Conservation (phyloP, 495 filamentous ascomycete species). For the Diplogelasinospora grovesii region DNA sequence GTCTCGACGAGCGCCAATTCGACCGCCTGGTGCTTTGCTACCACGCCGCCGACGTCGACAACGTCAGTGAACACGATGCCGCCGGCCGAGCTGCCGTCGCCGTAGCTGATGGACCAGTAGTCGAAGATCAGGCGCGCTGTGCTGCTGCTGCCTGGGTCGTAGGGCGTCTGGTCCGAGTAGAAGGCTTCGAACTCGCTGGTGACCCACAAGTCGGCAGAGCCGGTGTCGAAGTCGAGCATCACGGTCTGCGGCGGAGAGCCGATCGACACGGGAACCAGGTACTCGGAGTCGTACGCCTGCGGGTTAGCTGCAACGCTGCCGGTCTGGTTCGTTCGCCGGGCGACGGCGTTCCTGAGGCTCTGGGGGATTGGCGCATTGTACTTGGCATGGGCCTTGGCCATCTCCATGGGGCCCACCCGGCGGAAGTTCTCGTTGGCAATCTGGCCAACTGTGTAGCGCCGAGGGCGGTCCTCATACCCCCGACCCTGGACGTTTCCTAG, state of each 20-base stretch:
- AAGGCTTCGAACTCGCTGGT: slow-evolving; percentile 38
- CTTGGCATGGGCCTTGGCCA: no score
- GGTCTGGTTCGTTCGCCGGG: not conserved
- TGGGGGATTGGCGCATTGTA: no score
- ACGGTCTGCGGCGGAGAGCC: slow-evolving; percentile 63
- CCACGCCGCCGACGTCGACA: slow-evolving; percentile 62
- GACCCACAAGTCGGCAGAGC: slow-evolving; percentile 67
- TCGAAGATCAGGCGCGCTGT: slow-evolving; percentile 39
- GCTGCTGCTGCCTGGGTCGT: slow-evolving; percentile 42
- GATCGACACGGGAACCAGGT: slow-evolving; percentile 58
- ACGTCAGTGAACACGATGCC: slow-evolving; percentile 67
- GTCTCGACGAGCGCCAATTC: slow-evolving; percentile 63
- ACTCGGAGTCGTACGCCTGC: slow-evolving; percentile 55
- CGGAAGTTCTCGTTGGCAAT: no score
- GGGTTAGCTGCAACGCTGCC: slow-evolving; percentile 28
- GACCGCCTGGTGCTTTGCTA: slow-evolving; percentile 59
- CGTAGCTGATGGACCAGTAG: slow-evolving; percentile 65
- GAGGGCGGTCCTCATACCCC: no score
- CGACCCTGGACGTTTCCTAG: no score
- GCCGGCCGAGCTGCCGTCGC: slow-evolving; percentile 59
- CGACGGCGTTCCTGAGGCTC: no score
- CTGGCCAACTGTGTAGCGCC: no score
- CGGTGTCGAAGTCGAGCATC: slow-evolving; percentile 67
- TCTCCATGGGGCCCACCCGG: no score
- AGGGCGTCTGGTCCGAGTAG: slow-evolving; percentile 43